Evolutionary conservation across 495 filamentous ascomycete genomes (phyloP).

Genomic region (Lasiosphaeria hispida): DNA sequence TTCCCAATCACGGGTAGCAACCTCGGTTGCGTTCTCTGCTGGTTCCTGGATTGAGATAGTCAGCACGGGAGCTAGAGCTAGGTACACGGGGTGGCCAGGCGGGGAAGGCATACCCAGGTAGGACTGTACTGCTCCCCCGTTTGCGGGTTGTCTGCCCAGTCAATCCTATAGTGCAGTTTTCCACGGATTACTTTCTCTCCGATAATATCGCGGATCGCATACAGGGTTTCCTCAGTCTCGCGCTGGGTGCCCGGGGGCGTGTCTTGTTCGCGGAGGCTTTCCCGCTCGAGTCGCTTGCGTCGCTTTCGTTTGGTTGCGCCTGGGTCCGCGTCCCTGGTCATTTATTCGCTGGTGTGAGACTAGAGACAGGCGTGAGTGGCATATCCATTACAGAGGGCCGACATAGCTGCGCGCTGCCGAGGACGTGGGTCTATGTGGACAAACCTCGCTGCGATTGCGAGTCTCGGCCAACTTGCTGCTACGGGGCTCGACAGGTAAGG

Average conservation of each 20-base stretch:
- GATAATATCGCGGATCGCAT: conserved; percentile 35
- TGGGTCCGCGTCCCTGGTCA: not conserved
- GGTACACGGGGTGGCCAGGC: not conserved
- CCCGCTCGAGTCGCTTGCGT: conserved; percentile 4
- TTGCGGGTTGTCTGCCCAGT: conserved; percentile 40
- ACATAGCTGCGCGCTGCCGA: no score
- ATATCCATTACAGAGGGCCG: no score
- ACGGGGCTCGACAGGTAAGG: conserved; percentile 11
- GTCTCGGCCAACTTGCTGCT: not conserved
- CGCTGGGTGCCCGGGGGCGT: not conserved
- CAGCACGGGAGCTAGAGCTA: not conserved
- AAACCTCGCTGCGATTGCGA: not conserved
- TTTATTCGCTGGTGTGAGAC: no score
- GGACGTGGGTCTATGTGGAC: conserved; percentile 3
- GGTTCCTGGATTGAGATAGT: conserved; percentile 34
- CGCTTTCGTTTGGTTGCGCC: conserved; percentile 9
- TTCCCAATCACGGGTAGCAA: conserved; percentile 36
- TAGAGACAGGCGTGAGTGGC: no score
- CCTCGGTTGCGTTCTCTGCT: conserved; percentile 30
- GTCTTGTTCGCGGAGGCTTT: not conserved
- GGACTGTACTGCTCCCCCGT: conserved; percentile 34
- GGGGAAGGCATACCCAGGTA: conserved; percentile 37
- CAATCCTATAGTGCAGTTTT: conserved; percentile 34
- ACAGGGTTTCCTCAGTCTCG: conserved; percentile 20
- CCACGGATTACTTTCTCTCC: conserved; percentile 35